Conservation (phyloP, 2,329 filamentous ascomycete species). For the Venturia pyrina region DNA sequence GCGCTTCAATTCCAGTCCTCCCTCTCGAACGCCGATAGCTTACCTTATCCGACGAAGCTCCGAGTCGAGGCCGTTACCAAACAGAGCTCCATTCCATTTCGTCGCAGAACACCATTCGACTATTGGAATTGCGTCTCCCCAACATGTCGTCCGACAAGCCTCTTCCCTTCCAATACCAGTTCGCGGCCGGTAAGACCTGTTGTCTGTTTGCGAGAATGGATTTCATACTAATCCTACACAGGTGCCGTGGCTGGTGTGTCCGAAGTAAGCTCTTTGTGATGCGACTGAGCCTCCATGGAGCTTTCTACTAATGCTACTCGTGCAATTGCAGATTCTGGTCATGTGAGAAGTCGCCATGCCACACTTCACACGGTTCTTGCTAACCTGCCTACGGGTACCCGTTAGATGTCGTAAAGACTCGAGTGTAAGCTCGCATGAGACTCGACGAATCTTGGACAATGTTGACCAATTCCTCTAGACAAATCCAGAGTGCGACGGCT, state of each 20-base stretch:
- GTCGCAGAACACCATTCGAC: not conserved
- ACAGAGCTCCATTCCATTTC: not conserved
- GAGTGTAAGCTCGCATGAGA: conserved; percentile 57
- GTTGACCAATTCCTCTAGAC: conserved; percentile 40
- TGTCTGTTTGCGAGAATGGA: conserved; percentile 16
- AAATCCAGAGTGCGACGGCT: conserved; percentile 69
- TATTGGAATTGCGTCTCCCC: not conserved
- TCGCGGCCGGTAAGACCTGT: conserved; percentile 66
- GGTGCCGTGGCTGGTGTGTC: conserved; percentile 95
- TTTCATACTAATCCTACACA: conserved; percentile 29
- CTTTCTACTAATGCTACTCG: conserved; percentile 12
- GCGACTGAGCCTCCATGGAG: not conserved
- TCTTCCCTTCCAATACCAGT: conserved; percentile 88
- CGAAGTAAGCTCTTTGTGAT: conserved; percentile 49
- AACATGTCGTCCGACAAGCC: conserved; percentile 53
- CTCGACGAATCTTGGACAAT: not conserved
- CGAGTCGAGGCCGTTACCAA: not conserved
- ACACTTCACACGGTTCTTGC: conserved; percentile 12
- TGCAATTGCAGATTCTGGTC: conserved; percentile 59
- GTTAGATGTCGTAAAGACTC: conserved; percentile 94
- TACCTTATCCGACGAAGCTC: not conserved
- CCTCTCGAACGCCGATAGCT: not conserved
- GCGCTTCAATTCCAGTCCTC: not conserved
- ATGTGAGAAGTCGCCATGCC: conserved; percentile 49
- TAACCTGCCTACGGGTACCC: conserved; percentile 63